Evolutionary conservation across 192 early-diverging fungal species (phyloP).

Genomic region (Coemansia sp.): DNA sequence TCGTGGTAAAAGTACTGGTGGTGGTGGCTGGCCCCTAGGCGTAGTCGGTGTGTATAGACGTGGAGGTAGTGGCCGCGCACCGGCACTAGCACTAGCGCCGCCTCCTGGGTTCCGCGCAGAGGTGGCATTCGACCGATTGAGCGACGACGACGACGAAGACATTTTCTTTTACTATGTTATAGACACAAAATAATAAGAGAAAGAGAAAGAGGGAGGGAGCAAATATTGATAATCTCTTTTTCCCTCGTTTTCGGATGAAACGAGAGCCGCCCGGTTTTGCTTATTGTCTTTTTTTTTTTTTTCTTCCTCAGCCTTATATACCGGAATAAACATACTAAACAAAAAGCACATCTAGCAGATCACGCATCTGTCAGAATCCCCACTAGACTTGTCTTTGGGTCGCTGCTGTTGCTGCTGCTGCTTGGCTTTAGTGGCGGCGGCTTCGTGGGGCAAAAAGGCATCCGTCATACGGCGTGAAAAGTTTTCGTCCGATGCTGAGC

Average conservation of each 20-base stretch:
- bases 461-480: constrained; percentile 32
- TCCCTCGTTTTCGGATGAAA: no score
- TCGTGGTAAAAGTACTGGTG: constrained; percentile 22
- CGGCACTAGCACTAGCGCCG: no score
- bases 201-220: not conserved
- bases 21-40: constrained; percentile 38
- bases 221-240: no score
- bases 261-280: no score
- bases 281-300: no score
- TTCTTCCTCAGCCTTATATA: no score
- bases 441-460: constrained; percentile 28
- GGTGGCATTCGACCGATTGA: constrained; percentile 59
- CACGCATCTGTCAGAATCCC: constrained; percentile 14
- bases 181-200: constrained; percentile 10
- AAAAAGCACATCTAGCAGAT: constrained; percentile 17
- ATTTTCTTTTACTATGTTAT: no score
- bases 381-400: not conserved
- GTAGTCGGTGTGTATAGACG: constrained; percentile 50
- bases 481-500: constrained; percentile 23
- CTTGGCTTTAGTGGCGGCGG: not conserved
- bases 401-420: constrained; percentile 3
- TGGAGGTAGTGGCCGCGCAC: constrained; percentile 17
- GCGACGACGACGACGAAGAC: constrained; percentile 37
- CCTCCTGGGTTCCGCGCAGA: constrained; percentile 9
- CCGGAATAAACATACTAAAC: not conserved